These are phyloP conservation scores for Theobroma cacao DNA, from an alignment of 345 rosid species.

Conservation along the genomic window DNA sequence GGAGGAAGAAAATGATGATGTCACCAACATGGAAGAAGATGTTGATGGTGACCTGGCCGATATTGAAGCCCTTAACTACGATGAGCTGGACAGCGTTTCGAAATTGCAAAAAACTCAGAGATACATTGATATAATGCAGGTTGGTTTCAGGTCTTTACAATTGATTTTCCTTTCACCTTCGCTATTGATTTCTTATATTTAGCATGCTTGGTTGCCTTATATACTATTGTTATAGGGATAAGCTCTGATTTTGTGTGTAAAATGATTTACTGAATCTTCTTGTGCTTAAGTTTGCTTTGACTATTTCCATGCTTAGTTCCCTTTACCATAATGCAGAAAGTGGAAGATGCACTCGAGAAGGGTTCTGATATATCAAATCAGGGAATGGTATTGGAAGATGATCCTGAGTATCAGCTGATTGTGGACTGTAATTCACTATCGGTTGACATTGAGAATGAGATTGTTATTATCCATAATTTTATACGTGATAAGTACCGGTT, in stretches of 20 bases:
- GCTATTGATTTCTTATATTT: not conserved
- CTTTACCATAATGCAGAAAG: conserved; percentile 47
- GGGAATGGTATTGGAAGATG: conserved; percentile 80
- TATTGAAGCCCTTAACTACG: conserved; percentile 74
- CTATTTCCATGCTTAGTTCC: not conserved
- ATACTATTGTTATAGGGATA: not conserved
- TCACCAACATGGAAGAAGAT: conserved; percentile 69
- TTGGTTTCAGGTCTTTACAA: conserved; percentile 20
- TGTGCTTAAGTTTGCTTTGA: not conserved
- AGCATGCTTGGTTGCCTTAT: not conserved
- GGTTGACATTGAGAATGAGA: conserved; percentile 90
- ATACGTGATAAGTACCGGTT: conserved; percentile 82
- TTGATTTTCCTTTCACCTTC: not conserved
- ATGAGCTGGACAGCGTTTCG: conserved; percentile 78
- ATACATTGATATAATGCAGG: conserved; percentile 80
- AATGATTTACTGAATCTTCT: not conserved
- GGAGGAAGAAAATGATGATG: conserved; percentile 76
- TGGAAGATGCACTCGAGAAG: conserved; percentile 69
- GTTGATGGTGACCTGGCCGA: conserved; percentile 77
- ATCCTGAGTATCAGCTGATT: conserved; percentile 90
- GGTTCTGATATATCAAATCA: conserved; percentile 56
- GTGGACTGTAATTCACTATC: conserved; percentile 88
- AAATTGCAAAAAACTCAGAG: conserved; percentile 84
- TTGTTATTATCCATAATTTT: conserved; percentile 79
- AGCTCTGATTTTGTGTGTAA: not conserved